phyloP scores from a whole-genome alignment of 176 grass and related monocot genomes.

The Bothriochloa decipiens region DNA sequence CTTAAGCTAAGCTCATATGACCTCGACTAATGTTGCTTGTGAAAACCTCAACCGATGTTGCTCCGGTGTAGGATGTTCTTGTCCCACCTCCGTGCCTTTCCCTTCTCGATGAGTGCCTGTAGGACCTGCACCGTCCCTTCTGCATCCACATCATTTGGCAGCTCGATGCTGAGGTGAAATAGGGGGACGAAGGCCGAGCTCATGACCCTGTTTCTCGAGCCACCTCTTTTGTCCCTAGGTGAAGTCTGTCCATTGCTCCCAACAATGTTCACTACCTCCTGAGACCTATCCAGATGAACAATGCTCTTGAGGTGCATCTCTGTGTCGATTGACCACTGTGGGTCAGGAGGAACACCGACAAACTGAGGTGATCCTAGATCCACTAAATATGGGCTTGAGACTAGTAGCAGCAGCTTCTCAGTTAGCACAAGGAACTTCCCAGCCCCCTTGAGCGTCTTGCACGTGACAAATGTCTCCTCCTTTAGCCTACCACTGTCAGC shows the following conservation, averaged over 20 bases:
- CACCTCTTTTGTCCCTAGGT: constrained; percentile 60
- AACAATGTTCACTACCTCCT: constrained; percentile 84
- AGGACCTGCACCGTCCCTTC: constrained; percentile 71
- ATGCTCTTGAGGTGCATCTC: constrained; percentile 80
- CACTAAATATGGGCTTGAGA: constrained; percentile 65
- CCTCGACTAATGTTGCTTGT: constrained; percentile 44
- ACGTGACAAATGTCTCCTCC: constrained; percentile 84
- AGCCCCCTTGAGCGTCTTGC: constrained; percentile 63
- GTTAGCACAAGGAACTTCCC: constrained; percentile 75
- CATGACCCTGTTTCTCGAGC: constrained; percentile 55
- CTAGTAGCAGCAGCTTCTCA: constrained; percentile 68
- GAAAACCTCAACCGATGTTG: constrained; percentile 45
- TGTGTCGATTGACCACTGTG: constrained; percentile 74
- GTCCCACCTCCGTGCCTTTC: constrained; percentile 56
- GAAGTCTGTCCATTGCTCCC: constrained; percentile 80
- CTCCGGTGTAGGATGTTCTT: constrained; percentile 59
- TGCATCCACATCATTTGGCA: constrained; percentile 72
- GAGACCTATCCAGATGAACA: constrained; percentile 82
- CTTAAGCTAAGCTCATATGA: not conserved
- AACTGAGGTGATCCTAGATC: constrained; percentile 64
- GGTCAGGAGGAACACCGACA: constrained; percentile 72
- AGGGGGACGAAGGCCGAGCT: constrained; percentile 65
- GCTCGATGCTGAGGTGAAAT: constrained; percentile 77
- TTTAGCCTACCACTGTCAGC: constrained; percentile 72
- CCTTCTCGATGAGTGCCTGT: constrained; percentile 64